Evolutionary conservation across 495 filamentous ascomycete species (phyloP), one percentile per base, ranked within the genome.

Genomic region (Pseudevernia furfuracea): DNA sequence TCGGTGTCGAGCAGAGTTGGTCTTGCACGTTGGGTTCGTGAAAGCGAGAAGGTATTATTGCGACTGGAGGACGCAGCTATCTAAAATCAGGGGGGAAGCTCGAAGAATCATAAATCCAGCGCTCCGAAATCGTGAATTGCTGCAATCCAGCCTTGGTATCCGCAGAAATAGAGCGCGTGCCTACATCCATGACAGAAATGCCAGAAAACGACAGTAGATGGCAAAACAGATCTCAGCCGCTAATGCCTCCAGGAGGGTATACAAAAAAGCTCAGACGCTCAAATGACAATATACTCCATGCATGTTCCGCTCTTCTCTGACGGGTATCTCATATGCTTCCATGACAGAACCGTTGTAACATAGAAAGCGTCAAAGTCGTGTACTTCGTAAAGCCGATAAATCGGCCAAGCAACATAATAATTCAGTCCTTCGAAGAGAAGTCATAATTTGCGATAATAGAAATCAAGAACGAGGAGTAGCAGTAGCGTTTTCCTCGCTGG

Each of bases 401-500:
- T 56, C 60, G 46, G 37, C n/a, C n/a, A 59, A 64, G n/a, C 9
- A 36, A 64, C 4, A 21, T 49, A 62, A 21, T 64, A 64, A 64
- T 64, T 39, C 62, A 64, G 32, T 48, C 39, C 8, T 64, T 34
- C 30, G 62, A 64, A 64, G 41, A 39, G 23, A 58, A 64, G 8
- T 63, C 38, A 32, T 57, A 12, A 38, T 19, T 23, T 21, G n/a
- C 36, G 17, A n/a, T 58, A 11, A 23, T 10, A n/a, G 25, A 37
- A 39, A 28, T 58, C 43, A 64, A 21, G 53, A 36, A 30, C 41
- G 57, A 57, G 55, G 62, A 44, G 62, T 49, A 25, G 57, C 44
- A 34, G 65, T 41, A 28, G 62, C 69, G 9, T 87, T 84, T 52
- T 89, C 85, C 71, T 96, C 89, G 64, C 88, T 89, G 4, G 92